These are phyloP conservation scores for Cardamine chenopodiifolia DNA, from an alignment of 345 rosid species.

Conservation along the genomic window DNA sequence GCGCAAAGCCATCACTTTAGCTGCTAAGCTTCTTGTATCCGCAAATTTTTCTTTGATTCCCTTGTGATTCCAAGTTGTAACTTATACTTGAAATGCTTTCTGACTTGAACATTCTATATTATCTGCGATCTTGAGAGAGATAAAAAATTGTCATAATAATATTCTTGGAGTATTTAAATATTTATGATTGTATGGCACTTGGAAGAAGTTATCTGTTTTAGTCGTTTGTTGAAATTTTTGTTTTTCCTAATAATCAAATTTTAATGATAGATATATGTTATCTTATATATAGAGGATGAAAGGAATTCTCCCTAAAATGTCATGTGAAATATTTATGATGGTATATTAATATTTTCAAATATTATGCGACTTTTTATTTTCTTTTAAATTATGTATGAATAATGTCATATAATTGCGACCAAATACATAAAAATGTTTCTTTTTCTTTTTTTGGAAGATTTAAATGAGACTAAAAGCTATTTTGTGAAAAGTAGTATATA, in stretches of 20 bases:
- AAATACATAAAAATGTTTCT: background rate
- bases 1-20: background rate
- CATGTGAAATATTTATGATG: too few species aligned
- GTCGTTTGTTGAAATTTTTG: background rate
- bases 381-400: background rate
- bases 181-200: background rate
- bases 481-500: slow-evolving; percentile 14
- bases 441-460: background rate
- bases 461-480: background rate
- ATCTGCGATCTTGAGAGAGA: background rate
- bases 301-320: too few species aligned
- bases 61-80: background rate
- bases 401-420: slow-evolving; percentile 30
- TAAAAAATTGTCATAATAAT: background rate
- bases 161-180: background rate
- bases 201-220: background rate
- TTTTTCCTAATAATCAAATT: background rate
- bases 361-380: too few species aligned
- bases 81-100: background rate
- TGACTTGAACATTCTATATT: background rate
- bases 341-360: too few species aligned
- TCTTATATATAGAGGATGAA: too few species aligned
- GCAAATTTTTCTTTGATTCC: background rate
- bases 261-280: too few species aligned
- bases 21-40: background rate